Conservation (phyloP, 139 green algal genomes). For the Pseudopediastrum boryanum region DNA sequence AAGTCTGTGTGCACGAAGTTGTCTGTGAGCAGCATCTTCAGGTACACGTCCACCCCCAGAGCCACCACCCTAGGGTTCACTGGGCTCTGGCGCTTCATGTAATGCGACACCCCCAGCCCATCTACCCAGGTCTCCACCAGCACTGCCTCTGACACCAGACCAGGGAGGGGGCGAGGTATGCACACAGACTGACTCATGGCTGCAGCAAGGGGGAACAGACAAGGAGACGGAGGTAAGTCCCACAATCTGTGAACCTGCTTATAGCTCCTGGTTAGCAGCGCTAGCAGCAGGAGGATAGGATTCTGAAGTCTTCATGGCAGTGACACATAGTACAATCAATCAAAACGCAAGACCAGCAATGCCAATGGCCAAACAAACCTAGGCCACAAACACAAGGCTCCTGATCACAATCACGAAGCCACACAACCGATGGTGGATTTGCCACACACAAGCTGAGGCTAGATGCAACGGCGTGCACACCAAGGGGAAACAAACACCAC, state of each 20-base stretch:
- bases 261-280: too few relatives aligned
- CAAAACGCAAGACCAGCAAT: too few relatives aligned
- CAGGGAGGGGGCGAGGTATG: slow-evolving; percentile 56
- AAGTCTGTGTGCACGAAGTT: slow-evolving; percentile 94
- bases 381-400: too few relatives aligned
- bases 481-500: too few relatives aligned
- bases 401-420: too few relatives aligned
- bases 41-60: slow-evolving; percentile 84
- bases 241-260: too few relatives aligned
- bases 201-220: not conserved
- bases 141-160: slow-evolving; percentile 73
- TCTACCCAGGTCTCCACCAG: slow-evolving; percentile 94
- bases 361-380: too few relatives aligned
- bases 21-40: slow-evolving; percentile 92
- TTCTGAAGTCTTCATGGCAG: not conserved
- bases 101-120: slow-evolving; percentile 67
- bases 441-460: too few relatives aligned
- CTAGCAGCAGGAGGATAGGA: not conserved
- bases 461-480: too few relatives aligned
- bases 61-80: slow-evolving; percentile 77
- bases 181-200: slow-evolving; percentile 18
- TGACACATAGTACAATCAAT: too few relatives aligned
- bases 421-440: too few relatives aligned
- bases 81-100: slow-evolving; percentile 55
- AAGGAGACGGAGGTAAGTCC: not conserved